Evolutionary conservation across 2,329 filamentous ascomycete species (phyloP), one percentile per base, ranked within the genome.

Genomic region (Fusarium newnesense): DNA sequence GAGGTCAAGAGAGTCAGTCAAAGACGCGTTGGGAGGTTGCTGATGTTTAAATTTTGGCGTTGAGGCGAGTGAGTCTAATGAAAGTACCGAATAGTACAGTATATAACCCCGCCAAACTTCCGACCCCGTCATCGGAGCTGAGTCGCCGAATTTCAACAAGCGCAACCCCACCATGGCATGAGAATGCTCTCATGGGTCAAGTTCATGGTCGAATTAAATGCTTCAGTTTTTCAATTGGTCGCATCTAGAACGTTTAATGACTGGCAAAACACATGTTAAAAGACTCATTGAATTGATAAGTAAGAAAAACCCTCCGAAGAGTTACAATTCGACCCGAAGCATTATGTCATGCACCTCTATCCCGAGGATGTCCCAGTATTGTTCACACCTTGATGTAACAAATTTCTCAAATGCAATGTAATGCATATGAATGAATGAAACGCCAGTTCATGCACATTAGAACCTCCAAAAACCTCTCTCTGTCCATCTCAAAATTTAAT

Each of bases 91-190:
- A 19, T 30, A 68, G 47, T 52, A 36, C 24, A 24, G 24, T 24
- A 32, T 30, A 69, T 37, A 72, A 78, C 77, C 79, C 78, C 77
- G 74, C 79, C 77, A 72, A 74, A 70, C 67, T 64, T 62, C 78
- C 32, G 56, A 50, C 47, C 77, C 79, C 79, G 79, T 79, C 78
- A 81, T 81, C 79, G 79, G 79, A 81, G 79, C 54, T 60, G 64
- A 53, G 64, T 69, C 53, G 68, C 50, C 61, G 49, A 57, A 54
- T 26, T 53, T 28, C 24, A 37, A 53, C 18, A 52, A 49, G 36
- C 62, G 24, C 49, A 58, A 63, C 57, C 68, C 71, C 67, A 71
- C 63, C 46, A 63, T 60, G 64, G 69, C 59, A 70, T 60, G 61
- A 53, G 60, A 47, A 59, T 75, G 40, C 47, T 52, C 63, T 73